A percentile compares a stretch with the other conserved stretches of the same genome.
Conservation (phyloP, 192 early-diverging fungal genomes). For the Rhizoclosmatium globosum region DNA sequence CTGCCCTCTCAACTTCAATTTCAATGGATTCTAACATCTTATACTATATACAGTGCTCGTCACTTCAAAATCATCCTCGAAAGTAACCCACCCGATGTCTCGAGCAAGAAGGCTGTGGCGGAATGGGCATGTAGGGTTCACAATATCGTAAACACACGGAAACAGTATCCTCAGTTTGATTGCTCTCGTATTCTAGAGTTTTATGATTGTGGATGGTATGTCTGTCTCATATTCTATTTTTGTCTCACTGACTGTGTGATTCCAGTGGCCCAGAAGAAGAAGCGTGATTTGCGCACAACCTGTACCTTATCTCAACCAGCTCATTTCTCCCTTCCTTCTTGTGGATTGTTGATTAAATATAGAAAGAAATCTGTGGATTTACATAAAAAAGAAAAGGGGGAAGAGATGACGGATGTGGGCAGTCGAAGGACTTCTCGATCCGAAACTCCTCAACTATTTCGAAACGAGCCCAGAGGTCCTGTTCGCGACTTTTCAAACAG, state of each 20-base stretch:
- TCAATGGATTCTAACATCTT: background rate
- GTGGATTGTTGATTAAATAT: too few species aligned
- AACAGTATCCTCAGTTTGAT: conserved; percentile 84
- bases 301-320: background rate
- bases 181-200: conserved; percentile 77
- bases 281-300: background rate
- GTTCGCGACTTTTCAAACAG: conserved; percentile 13
- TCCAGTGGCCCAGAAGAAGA: conserved; percentile 29
- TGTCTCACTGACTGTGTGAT: background rate
- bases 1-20: background rate
- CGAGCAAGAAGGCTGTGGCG: conserved; percentile 71
- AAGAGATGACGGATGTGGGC: too few species aligned
- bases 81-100: conserved; percentile 82
- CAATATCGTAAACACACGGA: conserved; percentile 89
- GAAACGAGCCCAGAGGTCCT: too few species aligned
- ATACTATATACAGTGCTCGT: conserved; percentile 65
- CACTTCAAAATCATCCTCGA: conserved; percentile 85
- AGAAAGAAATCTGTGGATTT: too few species aligned
- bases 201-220: conserved; percentile 86
- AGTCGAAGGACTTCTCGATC: background rate
- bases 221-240: background rate
- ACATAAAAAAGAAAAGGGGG: too few species aligned
- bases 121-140: conserved; percentile 92
- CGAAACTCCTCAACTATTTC: background rate
- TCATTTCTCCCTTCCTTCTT: background rate